Conservation (phyloP, 1,284 basidiomycete species). For the Retiboletus flavoniger region DNA sequence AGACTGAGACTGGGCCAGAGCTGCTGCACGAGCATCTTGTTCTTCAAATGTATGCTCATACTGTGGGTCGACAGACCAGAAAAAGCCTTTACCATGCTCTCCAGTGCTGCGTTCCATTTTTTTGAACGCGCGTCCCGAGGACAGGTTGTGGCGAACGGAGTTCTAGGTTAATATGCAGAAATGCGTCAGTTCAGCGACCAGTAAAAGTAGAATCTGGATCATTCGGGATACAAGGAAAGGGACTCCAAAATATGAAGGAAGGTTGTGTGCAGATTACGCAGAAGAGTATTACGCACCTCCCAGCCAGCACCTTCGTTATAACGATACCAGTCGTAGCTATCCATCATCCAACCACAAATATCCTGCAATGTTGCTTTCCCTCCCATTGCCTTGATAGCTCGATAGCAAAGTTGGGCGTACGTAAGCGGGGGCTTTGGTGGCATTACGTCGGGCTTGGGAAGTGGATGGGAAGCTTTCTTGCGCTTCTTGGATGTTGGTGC, state of each 20-base stretch:
- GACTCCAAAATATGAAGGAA: background rate
- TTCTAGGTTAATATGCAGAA: slow-evolving; percentile 50
- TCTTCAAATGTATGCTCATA: slow-evolving; percentile 66
- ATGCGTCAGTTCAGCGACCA: slow-evolving; percentile 20
- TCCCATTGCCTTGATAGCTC: slow-evolving; percentile 73
- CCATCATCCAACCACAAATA: slow-evolving; percentile 89
- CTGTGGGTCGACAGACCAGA: slow-evolving; percentile 83
- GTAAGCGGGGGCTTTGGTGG: slow-evolving; percentile 76
- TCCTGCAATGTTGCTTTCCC: slow-evolving; percentile 90
- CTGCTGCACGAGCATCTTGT: slow-evolving; percentile 57
- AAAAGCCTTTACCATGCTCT: slow-evolving; percentile 85
- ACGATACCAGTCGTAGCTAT: slow-evolving; percentile 86
- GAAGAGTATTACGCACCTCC: slow-evolving; percentile 65
- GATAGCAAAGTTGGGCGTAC: slow-evolving; percentile 77
- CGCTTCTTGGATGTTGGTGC: slow-evolving; percentile 58
- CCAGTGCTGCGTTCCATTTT: slow-evolving; percentile 83
- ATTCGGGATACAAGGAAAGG: background rate
- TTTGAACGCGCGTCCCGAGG: slow-evolving; percentile 83
- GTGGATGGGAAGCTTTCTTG: slow-evolving; percentile 57
- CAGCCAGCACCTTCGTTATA: slow-evolving; percentile 78
- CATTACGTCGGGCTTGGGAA: slow-evolving; percentile 68
- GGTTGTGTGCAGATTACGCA: background rate
- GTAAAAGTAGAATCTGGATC: background rate
- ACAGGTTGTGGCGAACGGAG: slow-evolving; percentile 89
- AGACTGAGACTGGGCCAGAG: slow-evolving; percentile 23